Percentiles rank a stretch among this genome's conserved stretches.
Conservation (phyloP, 2,329 filamentous ascomycete genomes). For the Alternaria sp. region DNA sequence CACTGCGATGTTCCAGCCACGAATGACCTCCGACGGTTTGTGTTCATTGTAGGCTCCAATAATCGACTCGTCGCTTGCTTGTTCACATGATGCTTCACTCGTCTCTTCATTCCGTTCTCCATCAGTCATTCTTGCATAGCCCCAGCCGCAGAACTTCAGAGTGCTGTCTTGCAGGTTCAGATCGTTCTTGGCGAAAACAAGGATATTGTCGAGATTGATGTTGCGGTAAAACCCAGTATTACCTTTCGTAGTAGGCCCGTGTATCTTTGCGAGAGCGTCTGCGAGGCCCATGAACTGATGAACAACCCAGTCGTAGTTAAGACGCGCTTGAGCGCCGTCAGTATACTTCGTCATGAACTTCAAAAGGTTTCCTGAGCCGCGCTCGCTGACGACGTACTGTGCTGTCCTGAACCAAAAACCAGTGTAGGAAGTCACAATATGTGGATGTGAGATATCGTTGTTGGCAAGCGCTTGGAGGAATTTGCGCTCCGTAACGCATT, state of each 20-base stretch:
- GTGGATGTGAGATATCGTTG: not conserved
- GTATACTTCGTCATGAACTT: not conserved
- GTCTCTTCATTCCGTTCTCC: not conserved
- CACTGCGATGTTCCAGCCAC: not conserved
- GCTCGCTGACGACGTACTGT: not conserved
- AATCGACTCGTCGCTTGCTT: not conserved
- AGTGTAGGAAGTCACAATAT: not conserved
- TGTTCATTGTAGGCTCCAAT: not conserved
- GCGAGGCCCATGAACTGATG: not conserved
- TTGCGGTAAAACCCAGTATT: not conserved
- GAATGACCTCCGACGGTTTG: not conserved
- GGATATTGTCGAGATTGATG: not conserved
- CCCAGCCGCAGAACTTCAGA: not conserved
- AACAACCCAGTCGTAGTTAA: not conserved
- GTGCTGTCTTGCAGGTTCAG: not conserved
- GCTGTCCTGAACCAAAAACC: not conserved
- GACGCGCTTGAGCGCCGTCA: not conserved
- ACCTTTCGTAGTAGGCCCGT: not conserved
- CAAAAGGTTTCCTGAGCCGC: not conserved
- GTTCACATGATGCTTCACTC: too few species aligned
- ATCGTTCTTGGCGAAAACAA: not conserved
- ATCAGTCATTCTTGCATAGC: not conserved
- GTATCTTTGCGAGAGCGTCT: not conserved
- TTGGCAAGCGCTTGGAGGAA: not conserved
- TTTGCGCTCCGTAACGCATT: not conserved